phyloP scores from a whole-genome alignment of 176 grass and related monocot genomes.

The Otatea glauca region DNA sequence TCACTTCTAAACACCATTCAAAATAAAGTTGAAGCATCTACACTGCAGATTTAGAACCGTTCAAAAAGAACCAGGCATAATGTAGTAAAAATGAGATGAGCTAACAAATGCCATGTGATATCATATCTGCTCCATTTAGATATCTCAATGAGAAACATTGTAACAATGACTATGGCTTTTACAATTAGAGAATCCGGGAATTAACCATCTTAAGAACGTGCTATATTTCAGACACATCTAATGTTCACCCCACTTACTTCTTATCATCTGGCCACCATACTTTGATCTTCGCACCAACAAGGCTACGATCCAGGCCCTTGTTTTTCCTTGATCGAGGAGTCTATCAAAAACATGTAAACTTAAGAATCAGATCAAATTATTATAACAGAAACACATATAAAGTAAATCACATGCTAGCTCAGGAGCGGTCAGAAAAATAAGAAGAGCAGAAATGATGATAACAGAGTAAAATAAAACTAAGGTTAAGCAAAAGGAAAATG shows the following conservation, averaged over 20 bases:
- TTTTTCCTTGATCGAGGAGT: conserved; percentile 56
- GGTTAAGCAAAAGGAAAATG: background rate
- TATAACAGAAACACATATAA: conserved; percentile 2
- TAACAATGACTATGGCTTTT: background rate
- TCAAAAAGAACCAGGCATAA: conserved; percentile 23
- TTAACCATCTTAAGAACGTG: background rate
- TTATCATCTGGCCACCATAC: conserved; percentile 98
- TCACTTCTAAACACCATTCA: background rate
- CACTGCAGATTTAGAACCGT: background rate
- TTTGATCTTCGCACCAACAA: conserved; percentile 80
- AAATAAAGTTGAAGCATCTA: background rate
- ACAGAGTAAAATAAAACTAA: background rate
- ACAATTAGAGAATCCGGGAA: conserved; percentile 17
- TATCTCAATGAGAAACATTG: background rate
- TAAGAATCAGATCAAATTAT: conserved; percentile 36
- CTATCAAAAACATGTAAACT: conserved; percentile 46
- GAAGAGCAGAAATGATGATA: background rate
- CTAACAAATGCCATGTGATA: background rate
- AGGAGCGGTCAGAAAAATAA: background rate
- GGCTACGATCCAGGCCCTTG: conserved; percentile 64
- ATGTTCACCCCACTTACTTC: conserved; percentile 62
- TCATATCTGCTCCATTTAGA: conserved; percentile 5
- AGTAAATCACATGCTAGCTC: background rate
- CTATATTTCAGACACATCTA: background rate
- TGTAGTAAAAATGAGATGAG: conserved; percentile 6